A percentile compares a stretch with the other conserved stretches of the same genome.
These are phyloP conservation scores for Pichia sp. DNA, from an alignment of 1,139 yeast genomes.

Conservation along the genomic window DNA sequence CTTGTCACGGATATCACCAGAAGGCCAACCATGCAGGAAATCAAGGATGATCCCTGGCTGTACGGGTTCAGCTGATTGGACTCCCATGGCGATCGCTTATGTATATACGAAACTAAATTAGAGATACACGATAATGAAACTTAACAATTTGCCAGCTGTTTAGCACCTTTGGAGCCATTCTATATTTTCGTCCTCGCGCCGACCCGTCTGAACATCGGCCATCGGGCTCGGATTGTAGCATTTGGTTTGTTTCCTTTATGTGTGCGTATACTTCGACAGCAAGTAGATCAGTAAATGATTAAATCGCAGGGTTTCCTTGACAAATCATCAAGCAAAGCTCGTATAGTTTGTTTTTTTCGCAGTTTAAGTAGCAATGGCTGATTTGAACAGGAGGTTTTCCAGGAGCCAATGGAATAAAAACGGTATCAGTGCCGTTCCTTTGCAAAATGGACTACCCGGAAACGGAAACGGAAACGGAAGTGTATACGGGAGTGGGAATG, in stretches of 20 bases:
- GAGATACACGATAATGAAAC: not conserved
- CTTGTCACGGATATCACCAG: slow-evolving; percentile 57
- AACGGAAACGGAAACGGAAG: not conserved
- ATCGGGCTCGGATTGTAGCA: not conserved
- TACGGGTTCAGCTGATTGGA: slow-evolving; percentile 13
- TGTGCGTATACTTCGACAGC: not conserved
- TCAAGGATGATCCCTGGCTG: slow-evolving; percentile 68
- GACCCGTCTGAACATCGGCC: not conserved
- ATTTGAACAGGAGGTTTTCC: slow-evolving; percentile 11
- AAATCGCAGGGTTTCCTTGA: not conserved
- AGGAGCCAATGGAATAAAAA: slow-evolving; percentile 5
- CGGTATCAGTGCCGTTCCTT: not conserved
- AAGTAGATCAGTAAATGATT: not conserved
- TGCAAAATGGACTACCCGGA: slow-evolving; percentile 1
- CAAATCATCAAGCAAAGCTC: no score
- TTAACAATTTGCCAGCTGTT: not conserved
- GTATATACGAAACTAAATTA: not conserved
- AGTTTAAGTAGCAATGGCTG: slow-evolving; percentile 1
- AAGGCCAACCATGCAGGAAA: slow-evolving; percentile 72
- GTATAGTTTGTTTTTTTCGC: not conserved
- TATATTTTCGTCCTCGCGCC: not conserved
- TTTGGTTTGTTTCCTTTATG: no score
- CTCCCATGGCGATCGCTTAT: not conserved
- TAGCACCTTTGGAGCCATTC: not conserved
- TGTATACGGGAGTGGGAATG: not conserved